phyloP scores from a whole-genome alignment of 2,329 filamentous ascomycete species.

The Stagonosporopsis vannaccii region DNA sequence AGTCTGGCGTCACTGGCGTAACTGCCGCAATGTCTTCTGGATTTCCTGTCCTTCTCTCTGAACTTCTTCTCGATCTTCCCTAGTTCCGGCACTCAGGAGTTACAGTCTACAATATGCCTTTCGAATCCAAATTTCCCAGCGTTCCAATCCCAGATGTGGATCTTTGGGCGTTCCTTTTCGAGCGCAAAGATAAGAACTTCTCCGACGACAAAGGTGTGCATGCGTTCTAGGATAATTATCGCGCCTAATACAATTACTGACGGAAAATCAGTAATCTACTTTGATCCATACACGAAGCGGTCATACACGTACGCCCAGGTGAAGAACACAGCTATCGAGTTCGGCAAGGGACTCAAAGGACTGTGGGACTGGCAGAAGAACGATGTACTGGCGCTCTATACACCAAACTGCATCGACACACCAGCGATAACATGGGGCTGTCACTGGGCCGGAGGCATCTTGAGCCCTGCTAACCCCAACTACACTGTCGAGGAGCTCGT shows the following conservation, averaged over 20 bases:
- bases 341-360: slow-evolving; percentile 79
- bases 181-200: slow-evolving; percentile 69
- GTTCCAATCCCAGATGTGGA: slow-evolving; percentile 77
- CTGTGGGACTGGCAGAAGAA: slow-evolving; percentile 80
- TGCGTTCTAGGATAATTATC: background rate
- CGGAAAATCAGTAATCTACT: slow-evolving; percentile 70
- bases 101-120: slow-evolving; percentile 65
- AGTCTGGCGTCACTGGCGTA: slow-evolving; percentile 19
- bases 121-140: slow-evolving; percentile 69
- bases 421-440: slow-evolving; percentile 78
- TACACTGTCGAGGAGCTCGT: slow-evolving; percentile 86
- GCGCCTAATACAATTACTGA: slow-evolving; percentile 9
- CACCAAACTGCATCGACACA: slow-evolving; percentile 86
- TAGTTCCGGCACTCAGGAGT: background rate
- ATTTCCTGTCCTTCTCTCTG: slow-evolving; percentile 10
- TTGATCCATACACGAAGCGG: slow-evolving; percentile 73
- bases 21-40: slow-evolving; percentile 15
- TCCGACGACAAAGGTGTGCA: slow-evolving; percentile 73
- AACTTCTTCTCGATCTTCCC: slow-evolving; percentile 11
- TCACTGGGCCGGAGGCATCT: slow-evolving; percentile 81
- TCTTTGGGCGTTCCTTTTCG: slow-evolving; percentile 80
- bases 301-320: slow-evolving; percentile 75
- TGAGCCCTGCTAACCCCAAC: slow-evolving; percentile 86
- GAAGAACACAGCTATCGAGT: slow-evolving; percentile 71
- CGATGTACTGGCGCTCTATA: slow-evolving; percentile 82